phyloP scores from a whole-genome alignment of 331 rosid genomes.

The Phaseolus coccineus region DNA sequence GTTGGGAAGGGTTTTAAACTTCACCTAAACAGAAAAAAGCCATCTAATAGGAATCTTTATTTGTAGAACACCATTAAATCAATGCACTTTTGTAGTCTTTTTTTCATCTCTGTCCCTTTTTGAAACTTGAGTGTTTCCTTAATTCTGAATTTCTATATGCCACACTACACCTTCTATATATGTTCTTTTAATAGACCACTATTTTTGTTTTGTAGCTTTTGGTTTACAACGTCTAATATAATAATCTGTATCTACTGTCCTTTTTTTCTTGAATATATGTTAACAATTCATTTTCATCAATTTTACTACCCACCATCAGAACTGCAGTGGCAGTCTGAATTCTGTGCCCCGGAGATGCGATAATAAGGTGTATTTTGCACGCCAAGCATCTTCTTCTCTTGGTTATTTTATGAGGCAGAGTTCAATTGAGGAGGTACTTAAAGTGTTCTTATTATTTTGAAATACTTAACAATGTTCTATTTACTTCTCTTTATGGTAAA shows the following conservation, averaged over 20 bases:
- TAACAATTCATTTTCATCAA: conserved; percentile 15
- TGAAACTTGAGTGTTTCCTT: not conserved
- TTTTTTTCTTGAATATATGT: not conserved
- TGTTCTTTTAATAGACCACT: not conserved
- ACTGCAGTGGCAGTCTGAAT: conserved; percentile 68
- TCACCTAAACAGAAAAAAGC: not conserved
- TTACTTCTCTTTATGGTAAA: not conserved
- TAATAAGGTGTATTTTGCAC: conserved; percentile 64
- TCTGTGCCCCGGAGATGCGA: conserved; percentile 64
- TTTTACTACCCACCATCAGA: conserved; percentile 51
- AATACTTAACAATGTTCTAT: conserved; percentile 17
- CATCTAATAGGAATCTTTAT: not conserved
- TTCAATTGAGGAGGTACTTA: conserved; percentile 57
- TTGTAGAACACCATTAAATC: not conserved
- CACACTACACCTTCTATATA: not conserved
- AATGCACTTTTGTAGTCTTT: not conserved
- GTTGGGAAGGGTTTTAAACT: not conserved
- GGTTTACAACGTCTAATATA: not conserved
- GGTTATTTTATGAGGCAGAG: conserved; percentile 74
- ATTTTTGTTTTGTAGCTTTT: conserved; percentile 24
- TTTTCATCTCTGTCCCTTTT: not conserved
- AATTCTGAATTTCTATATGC: conserved; percentile 2
- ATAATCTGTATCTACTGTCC: not conserved
- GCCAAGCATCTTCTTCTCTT: conserved; percentile 69
- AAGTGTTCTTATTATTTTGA: not conserved